Conservation (phyloP, 768 basidiomycete species). For the Boletus huronensis region DNA sequence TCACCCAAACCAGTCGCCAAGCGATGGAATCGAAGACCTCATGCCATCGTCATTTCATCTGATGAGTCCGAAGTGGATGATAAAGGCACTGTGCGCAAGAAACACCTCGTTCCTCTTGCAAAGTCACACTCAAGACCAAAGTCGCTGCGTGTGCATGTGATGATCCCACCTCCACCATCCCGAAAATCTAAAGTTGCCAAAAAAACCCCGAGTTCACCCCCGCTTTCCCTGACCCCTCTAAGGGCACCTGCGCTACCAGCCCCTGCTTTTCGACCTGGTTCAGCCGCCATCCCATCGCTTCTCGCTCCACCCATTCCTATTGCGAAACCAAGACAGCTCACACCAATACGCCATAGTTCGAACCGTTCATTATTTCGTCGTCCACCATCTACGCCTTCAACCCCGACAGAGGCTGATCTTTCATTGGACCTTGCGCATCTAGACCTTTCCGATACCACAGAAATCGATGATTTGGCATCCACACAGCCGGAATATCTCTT, state of each 20-base stretch:
- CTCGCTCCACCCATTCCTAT: constrained; percentile 17
- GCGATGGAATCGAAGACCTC: constrained; percentile 13
- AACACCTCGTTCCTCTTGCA: constrained; percentile 3
- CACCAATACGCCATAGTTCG: constrained; percentile 55
- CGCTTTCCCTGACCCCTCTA: constrained; percentile 2
- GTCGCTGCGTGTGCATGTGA: constrained; percentile 36
- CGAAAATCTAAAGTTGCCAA: constrained; percentile 16
- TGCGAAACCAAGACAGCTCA: constrained; percentile 55
- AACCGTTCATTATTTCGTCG: constrained; percentile 34
- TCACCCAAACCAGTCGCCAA: constrained; percentile 10
- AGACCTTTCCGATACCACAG: constrained; percentile 46
- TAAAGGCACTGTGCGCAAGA: constrained; percentile 4
- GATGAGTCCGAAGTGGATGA: constrained; percentile 46
- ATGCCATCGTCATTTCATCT: constrained; percentile 37
- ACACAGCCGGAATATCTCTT: constrained; percentile 51
- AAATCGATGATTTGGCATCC: constrained; percentile 45
- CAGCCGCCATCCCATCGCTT: background rate
- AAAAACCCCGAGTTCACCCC: constrained; percentile 9
- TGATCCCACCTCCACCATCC: constrained; percentile 37
- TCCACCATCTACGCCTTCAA: constrained; percentile 54
- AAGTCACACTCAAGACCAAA: constrained; percentile 15
- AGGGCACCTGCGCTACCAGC: background rate
- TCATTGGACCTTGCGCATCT: constrained; percentile 33
- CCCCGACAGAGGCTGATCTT: constrained; percentile 48
- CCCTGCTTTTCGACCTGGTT: background rate